A percentile compares a stretch with the other conserved stretches of the same genome.
These are phyloP conservation scores for Posidonia australis DNA, from an alignment of 106 monocot genomes.

Conservation along the genomic window DNA sequence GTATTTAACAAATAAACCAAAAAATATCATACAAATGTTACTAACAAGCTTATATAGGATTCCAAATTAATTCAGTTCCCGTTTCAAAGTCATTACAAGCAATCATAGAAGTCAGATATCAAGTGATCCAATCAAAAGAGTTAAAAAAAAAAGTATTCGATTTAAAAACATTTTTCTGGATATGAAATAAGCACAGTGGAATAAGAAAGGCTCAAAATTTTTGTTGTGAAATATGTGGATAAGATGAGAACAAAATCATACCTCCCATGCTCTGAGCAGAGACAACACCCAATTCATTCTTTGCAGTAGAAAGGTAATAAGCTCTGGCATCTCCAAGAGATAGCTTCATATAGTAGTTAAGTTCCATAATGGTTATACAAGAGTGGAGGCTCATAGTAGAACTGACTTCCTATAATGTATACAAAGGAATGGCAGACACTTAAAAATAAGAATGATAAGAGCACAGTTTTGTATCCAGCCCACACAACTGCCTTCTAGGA, in stretches of 20 bases:
- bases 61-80: no score
- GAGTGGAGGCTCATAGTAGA: background rate
- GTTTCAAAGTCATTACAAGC: no score
- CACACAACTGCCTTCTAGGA: no score
- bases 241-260: constrained; percentile 13
- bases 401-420: background rate
- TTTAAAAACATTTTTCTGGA: no score
- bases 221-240: background rate
- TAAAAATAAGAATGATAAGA: background rate
- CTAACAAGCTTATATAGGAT: no score
- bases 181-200: background rate
- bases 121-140: no score
- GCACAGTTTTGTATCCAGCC: no score
- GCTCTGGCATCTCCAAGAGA: constrained; percentile 99
- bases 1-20: no score
- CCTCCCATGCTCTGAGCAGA: constrained; percentile 87
- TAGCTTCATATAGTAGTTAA: constrained; percentile 59
- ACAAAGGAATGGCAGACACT: background rate
- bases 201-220: background rate
- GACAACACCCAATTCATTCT: constrained; percentile 92
- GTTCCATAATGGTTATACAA: constrained; percentile 13
- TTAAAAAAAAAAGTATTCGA: no score
- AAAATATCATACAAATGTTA: no score
- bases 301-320: constrained; percentile 93
- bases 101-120: no score